Base-by-base conservation (phyloP, 2,329 filamentous ascomycete genomes). In the Xylaria sp. region DNA sequence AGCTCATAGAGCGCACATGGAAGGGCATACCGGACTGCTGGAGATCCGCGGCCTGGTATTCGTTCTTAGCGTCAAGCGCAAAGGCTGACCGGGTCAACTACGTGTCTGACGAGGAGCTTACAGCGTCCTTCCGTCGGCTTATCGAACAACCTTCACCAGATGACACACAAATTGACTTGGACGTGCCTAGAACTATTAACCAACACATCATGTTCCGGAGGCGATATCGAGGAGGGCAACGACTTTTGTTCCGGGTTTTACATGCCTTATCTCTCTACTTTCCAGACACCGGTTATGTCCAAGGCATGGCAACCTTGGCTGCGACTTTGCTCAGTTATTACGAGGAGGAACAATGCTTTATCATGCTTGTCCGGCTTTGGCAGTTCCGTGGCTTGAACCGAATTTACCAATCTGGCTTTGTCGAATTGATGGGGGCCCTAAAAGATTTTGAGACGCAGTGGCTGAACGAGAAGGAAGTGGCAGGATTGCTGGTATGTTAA, bases 21-120 rank as follows among this genome's bases (percentile, higher is more conserved):
- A 99, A 99, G 79, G 96, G 96, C 37, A 97, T 99, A 72, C 96
- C 96, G 0, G 96, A 99, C 81, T 90, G 94, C 71, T 99, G 96
- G 96, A 91, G 96, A 61, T 89, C 92, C 39, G 92, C 93, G 1
- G 96, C 95, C 1, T 99, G 96, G 96, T 95, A 95, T 82, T 94
- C 94, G 3, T 99, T 99, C 78, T 87, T 99, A 34, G 87, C 90
- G 7, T 84, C 91, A 9, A 95, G 93, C 72, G 94, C 94, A 41
- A 90, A 88, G 76, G 88, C 86, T 70, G 85, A 88, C 71, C 82
- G 85, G 60, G 85, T 88, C 67, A 72, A 73, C n/a, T 89, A 87
- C 60, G 87, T 88, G 3, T 85, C 89, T 0, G 93, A 96, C 65
- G 88, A 91, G 50, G 87, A 92, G 65, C 87, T 98, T 57, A 89